Base-by-base conservation (phyloP, 2,329 filamentous ascomycete species). In the Clonostachys rhizophaga region DNA sequence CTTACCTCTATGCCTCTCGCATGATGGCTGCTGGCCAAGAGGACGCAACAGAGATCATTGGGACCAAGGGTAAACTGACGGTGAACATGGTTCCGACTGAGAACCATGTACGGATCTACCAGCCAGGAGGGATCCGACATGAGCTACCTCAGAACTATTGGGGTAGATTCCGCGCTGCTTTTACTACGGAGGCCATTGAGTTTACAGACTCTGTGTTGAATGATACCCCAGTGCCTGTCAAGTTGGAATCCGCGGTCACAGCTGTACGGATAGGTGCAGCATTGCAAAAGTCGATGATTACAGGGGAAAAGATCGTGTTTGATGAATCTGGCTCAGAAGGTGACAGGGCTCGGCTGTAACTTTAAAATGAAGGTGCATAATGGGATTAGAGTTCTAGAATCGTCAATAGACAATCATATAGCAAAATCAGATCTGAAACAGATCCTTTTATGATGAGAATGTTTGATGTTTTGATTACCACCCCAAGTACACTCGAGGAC, bases 21-120 rank as follows among this genome's bases (percentile, higher is more conserved):
- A 87, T 86, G 78, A 86, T 86, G 77, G 79, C 82, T 0, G 76
- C 79, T 0, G 84, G 84, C 1, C 83, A 87, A 61, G 78, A 85
- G 51, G 84, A 87, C 58, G 77, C 74, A 49, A 84, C 83, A 0
- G 82, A 86, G 64, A 76, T 87, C 51, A 83, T 86, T 46, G 84
- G 83, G 11, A 87, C 83, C 2, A 71, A 76, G 54, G 82, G 83
- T 36, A 86, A 86, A 59, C 57, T 87, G 7, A 66, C 71, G 1
- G 70, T 87, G 50, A 86, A 86, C 55, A 72, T 69, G 8, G 75
- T 82, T 52, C 83, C 83, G 6, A 65, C 67, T 41, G 65, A 62
- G 2, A 77, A 78, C 48, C 66, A 83, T 17, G 74, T 85, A 20
- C 74, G 80, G 49, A 68, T 78, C 43, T 75, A 79, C 79, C 58